A percentile compares a stretch with the other conserved stretches of the same genome.
phyloP scores from a whole-genome alignment of 2,329 filamentous ascomycete genomes.

The Fusarium sacchari region DNA sequence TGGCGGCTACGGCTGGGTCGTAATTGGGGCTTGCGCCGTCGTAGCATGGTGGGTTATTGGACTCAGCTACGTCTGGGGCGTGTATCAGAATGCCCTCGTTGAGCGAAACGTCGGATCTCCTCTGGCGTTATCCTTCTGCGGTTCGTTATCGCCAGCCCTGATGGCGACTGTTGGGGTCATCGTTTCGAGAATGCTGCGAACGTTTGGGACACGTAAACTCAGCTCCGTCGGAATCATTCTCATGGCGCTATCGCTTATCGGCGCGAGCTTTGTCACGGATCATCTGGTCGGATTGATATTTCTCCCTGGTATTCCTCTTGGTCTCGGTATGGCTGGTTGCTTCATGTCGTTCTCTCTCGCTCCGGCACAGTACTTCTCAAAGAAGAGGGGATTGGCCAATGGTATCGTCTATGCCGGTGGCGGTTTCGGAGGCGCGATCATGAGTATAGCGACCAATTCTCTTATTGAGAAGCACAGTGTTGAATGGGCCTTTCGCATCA shows the following conservation, averaged over 20 bases:
- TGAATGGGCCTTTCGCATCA: constrained; percentile 63
- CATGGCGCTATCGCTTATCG: constrained; percentile 19
- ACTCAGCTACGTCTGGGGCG: constrained; percentile 67
- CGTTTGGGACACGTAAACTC: constrained; percentile 24
- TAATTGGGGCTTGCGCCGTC: constrained; percentile 39
- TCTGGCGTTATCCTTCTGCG: constrained; percentile 67
- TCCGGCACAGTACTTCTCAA: constrained; percentile 63
- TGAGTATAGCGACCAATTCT: constrained; percentile 60
- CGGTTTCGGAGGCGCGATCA: constrained; percentile 65
- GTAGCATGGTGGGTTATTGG: constrained; percentile 63
- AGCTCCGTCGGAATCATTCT: neutral
- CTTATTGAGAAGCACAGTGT: constrained; percentile 58
- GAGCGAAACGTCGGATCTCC: constrained; percentile 56
- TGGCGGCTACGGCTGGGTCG: constrained; percentile 45
- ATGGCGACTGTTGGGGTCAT: constrained; percentile 22
- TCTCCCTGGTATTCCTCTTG: constrained; percentile 40
- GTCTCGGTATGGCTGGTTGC: constrained; percentile 46
- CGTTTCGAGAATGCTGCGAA: constrained; percentile 22
- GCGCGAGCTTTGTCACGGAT: constrained; percentile 30
- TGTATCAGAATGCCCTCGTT: constrained; percentile 67
- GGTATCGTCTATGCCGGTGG: constrained; percentile 64
- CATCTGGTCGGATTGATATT: constrained; percentile 45
- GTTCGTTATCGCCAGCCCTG: constrained; percentile 53
- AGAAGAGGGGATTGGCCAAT: constrained; percentile 64
- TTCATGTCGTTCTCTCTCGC: constrained; percentile 36